Percentiles rank a stretch among this genome's conserved stretches.
Conservation (phyloP, 805 yeast genomes). For the Yamadazyma ubonensis region DNA sequence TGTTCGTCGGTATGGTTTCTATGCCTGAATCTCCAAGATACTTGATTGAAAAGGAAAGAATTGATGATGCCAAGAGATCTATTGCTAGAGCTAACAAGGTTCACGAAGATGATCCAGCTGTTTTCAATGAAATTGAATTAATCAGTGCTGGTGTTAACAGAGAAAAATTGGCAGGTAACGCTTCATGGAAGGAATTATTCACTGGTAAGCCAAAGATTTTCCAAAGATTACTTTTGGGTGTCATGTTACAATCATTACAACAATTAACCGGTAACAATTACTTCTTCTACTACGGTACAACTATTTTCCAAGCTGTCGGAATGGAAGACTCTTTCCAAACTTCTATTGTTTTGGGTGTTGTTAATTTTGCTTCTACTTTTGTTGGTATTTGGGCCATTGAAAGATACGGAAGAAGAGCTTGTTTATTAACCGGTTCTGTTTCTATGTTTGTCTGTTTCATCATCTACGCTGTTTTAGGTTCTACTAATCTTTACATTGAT, state of each 20-base stretch:
- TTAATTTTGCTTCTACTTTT: slow-evolving; percentile 54
- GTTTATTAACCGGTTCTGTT: slow-evolving; percentile 43
- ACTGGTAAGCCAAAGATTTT: slow-evolving; percentile 63
- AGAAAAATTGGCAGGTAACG: slow-evolving; percentile 62
- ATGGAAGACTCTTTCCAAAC: slow-evolving; percentile 52
- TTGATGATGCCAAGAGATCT: slow-evolving; percentile 54
- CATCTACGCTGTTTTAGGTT: slow-evolving; percentile 60
- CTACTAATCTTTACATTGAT: slow-evolving; percentile 42
- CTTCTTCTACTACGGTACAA: slow-evolving; percentile 60
- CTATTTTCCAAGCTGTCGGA: slow-evolving; percentile 52
- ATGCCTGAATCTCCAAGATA: slow-evolving; percentile 73
- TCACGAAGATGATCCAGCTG: slow-evolving; percentile 51
- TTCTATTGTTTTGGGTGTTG: slow-evolving; percentile 53
- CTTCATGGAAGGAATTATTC: slow-evolving; percentile 62
- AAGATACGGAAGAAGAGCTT: slow-evolving; percentile 46
- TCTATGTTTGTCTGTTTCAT: slow-evolving; percentile 57
- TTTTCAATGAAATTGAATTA: slow-evolving; percentile 50
- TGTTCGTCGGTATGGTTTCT: slow-evolving; percentile 50
- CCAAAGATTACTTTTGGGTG: slow-evolving; percentile 56
- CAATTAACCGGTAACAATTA: slow-evolving; percentile 61
- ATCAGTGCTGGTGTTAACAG: slow-evolving; percentile 60
- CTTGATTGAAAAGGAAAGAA: slow-evolving; percentile 48
- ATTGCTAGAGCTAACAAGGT: slow-evolving; percentile 59
- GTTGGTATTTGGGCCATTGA: slow-evolving; percentile 53
- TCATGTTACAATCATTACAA: slow-evolving; percentile 56